Conservation (phyloP, 164 flowering plant species). For the Berberis thunbergii region DNA sequence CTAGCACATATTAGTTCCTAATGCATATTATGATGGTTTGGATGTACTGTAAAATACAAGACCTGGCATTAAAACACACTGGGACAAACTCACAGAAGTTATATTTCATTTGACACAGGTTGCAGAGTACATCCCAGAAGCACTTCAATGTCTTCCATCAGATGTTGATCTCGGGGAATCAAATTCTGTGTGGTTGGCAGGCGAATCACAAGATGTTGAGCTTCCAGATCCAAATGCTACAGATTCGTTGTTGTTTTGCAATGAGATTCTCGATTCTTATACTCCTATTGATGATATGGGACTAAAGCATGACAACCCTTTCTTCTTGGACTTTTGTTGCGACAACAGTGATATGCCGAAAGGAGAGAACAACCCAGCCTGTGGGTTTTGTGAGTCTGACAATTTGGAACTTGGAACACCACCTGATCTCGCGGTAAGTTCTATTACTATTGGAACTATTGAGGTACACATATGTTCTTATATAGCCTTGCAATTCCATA, state of each 20-base stretch:
- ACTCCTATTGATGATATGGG: constrained; percentile 15
- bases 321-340: constrained; percentile 4
- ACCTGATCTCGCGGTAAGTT: constrained; percentile 51
- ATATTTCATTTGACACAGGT: constrained; percentile 24
- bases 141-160: constrained; percentile 6
- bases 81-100: background rate
- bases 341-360: constrained; percentile 7
- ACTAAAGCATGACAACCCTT: constrained; percentile 9
- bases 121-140: constrained; percentile 14
- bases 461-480: background rate
- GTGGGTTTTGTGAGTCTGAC: constrained; percentile 45
- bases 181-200: constrained; percentile 40
- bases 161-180: constrained; percentile 15
- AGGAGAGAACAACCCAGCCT: constrained; percentile 14
- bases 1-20: no score
- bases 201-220: constrained; percentile 53
- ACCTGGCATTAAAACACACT: background rate
- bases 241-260: constrained; percentile 37
- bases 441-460: background rate
- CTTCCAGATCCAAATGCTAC: constrained; percentile 14
- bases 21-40: no score
- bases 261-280: constrained; percentile 32
- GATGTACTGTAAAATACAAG: no score
- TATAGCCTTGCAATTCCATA: background rate
- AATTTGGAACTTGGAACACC: constrained; percentile 47